These are phyloP conservation scores for Aureobasidium zeae DNA, from an alignment of 2,329 filamentous ascomycete genomes.

Conservation along the genomic window DNA sequence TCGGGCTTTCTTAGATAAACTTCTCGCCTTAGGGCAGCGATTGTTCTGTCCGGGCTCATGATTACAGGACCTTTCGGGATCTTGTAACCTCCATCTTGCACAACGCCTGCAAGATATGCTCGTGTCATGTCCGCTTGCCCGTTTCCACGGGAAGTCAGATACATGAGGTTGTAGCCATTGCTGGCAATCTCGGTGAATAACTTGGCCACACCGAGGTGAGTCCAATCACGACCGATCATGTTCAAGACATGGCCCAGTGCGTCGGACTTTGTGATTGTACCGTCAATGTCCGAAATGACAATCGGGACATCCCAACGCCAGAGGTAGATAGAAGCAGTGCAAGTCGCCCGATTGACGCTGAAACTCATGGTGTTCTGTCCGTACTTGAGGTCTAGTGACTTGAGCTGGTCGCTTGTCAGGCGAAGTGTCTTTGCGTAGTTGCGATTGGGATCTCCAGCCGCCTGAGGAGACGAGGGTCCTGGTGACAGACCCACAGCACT, in stretches of 20 bases:
- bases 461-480: constrained; percentile 42
- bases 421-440: constrained; percentile 96
- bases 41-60: constrained; percentile 86
- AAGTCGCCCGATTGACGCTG: constrained; percentile 90
- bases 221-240: constrained; percentile 97
- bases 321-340: constrained; percentile 83
- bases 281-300: constrained; percentile 97
- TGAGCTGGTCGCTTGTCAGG: constrained; percentile 89
- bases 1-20: constrained; percentile 94
- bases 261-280: constrained; percentile 80
- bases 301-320: constrained; percentile 89
- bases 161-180: constrained; percentile 99
- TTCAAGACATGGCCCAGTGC: constrained; percentile 74
- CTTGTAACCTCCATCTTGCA: constrained; percentile 74
- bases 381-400: constrained; percentile 67
- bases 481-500: constrained; percentile 58
- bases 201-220: constrained; percentile 91
- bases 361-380: constrained; percentile 95
- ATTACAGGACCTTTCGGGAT: constrained; percentile 89
- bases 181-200: constrained; percentile 89
- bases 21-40: constrained; percentile 83
- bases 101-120: constrained; percentile 79
- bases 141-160: constrained; percentile 86
- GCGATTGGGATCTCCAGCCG: constrained; percentile 59
- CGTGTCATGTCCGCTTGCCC: constrained; percentile 87